Conservation (phyloP, 805 yeast genomes). For the Candida suzukii region DNA sequence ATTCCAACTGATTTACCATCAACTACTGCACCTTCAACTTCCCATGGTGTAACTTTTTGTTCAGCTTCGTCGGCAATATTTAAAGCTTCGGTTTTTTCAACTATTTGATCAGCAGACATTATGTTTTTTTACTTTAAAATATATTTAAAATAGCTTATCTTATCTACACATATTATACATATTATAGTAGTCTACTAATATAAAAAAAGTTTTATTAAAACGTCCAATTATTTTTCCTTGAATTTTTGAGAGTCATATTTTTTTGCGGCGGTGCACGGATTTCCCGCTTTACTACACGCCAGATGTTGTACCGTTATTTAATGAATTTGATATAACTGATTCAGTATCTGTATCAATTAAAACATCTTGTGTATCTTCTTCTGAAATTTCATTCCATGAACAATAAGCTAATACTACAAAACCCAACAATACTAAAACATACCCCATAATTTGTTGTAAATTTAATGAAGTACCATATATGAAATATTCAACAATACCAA, state of each 20-base stretch:
- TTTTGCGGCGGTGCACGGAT: no score
- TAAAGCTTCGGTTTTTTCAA: slow-evolving; percentile 14
- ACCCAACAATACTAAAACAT: slow-evolving; percentile 60
- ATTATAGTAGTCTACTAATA: no score
- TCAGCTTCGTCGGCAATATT: slow-evolving; percentile 20
- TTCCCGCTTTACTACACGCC: no score
- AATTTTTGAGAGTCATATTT: no score
- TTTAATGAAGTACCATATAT: slow-evolving; percentile 54
- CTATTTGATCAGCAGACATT: slow-evolving; percentile 15
- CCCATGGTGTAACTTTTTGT: slow-evolving; percentile 92
- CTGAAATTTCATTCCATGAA: slow-evolving; percentile 54
- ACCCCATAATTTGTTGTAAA: slow-evolving; percentile 57
- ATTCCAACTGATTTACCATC: slow-evolving; percentile 89
- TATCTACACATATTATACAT: no score
- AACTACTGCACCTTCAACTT: slow-evolving; percentile 96
- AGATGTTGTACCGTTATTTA: no score
- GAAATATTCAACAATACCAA: slow-evolving; percentile 70
- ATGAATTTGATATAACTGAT: slow-evolving; percentile 18
- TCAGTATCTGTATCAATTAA: slow-evolving; percentile 26
- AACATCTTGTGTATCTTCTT: slow-evolving; percentile 31
- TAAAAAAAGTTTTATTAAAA: no score
- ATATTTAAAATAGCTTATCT: no score
- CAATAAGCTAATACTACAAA: slow-evolving; percentile 59
- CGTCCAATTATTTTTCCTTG: no score
- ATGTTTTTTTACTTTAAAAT: no score